phyloP scores from a whole-genome alignment of 2,329 filamentous ascomycete species.

The Ophiostoma australiae region DNA sequence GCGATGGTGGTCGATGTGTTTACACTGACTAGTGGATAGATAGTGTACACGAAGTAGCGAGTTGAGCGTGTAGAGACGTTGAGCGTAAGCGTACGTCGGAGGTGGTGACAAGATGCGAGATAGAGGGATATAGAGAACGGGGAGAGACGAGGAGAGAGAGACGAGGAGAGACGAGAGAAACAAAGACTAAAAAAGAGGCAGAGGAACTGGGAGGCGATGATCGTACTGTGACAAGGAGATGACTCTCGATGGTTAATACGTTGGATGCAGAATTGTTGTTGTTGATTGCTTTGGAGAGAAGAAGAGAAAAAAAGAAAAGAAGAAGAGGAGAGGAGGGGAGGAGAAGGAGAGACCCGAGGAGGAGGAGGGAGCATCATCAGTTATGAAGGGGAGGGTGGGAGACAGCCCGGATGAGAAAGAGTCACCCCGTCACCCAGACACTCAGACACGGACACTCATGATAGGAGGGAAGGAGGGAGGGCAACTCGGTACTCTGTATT shows the following conservation, averaged over 20 bases:
- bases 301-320: conserved; percentile 32
- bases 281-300: conserved; percentile 44
- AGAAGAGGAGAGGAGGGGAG: conserved; percentile 33
- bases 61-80: conserved; percentile 1
- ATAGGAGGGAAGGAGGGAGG: conserved; percentile 7
- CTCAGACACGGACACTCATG: neutral
- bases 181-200: conserved; percentile 31
- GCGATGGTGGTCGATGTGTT: neutral
- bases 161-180: neutral
- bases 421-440: conserved; percentile 1
- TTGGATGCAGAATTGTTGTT: conserved; percentile 40
- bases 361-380: conserved; percentile 31
- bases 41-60: neutral
- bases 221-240: conserved; percentile 56
- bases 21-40: neutral
- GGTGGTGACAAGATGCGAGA: conserved; percentile 15
- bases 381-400: conserved; percentile 29
- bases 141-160: conserved; percentile 17
- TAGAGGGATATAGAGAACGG: conserved; percentile 27
- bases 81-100: neutral
- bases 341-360: conserved; percentile 29
- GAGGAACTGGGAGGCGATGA: conserved; percentile 49
- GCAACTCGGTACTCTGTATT: neutral
- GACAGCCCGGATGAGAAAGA: conserved; percentile 13
- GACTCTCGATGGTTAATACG: conserved; percentile 48